Base-by-base conservation (phyloP, 129 eudicot species). In the Apium graveolens region DNA sequence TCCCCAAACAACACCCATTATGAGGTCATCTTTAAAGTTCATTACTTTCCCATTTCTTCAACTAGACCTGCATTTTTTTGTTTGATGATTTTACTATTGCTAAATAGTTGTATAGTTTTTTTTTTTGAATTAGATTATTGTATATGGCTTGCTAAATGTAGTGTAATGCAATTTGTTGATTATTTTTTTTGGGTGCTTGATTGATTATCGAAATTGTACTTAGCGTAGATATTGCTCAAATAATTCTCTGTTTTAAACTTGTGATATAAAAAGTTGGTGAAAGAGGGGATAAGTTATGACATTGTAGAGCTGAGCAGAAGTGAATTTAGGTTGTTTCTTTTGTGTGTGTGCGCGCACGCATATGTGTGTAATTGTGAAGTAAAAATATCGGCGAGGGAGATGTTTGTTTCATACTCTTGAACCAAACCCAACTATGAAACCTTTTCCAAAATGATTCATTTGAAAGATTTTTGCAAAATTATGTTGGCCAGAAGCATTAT, bases 1-100 rank as follows among this genome's bases (percentile, higher is more conserved):
- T 88, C 92, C 80, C 74, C 95, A 37, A 39, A 39, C 81, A 90
- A 87, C 46, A 88, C 91, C 71, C 87, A 86, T 68, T 92, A 92
- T 79, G 97, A 92, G 97, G 97, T 89, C 83, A 11, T 73, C 44
- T 42, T 0, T 27, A 31, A 66, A 66, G 41, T 66, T 66, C 39
- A 1, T 31, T 31, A 29, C 71, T 65, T 65, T 65, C 5, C 4
- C 76, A 7, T 1, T 32, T 68, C 32, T 65, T 46, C 29, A 29
- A 9, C 55, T n/a, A 24, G 21, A 46, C 38, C 37, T 68, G 42
- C 39, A 65, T 26, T 65, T 60, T 26, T 34, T 81, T 69, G 17
- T 41, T 41, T 65, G 16, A 26, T 65, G 37, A 65, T 5, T 78
- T 37, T n/a, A n/a, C 26, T 24, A 57, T 31, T 57, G 31, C n/a